Evolutionary conservation across 371 early-diverging fungal species (phyloP).

Genomic region (Apophysomyces elegans): DNA sequence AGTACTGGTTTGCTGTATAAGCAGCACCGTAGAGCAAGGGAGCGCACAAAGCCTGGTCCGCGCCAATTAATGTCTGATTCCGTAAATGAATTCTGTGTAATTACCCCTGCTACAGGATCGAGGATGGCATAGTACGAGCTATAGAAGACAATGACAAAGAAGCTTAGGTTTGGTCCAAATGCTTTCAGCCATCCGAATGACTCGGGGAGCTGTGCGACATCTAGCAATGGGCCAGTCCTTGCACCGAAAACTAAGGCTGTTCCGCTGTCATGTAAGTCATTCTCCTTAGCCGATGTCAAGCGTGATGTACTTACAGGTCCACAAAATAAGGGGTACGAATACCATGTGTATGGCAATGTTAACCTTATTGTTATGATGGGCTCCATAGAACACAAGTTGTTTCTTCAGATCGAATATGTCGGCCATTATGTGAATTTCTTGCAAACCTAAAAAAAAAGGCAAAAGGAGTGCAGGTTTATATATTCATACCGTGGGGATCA

Average conservation of each 20-base stretch:
- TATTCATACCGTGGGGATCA: background rate
- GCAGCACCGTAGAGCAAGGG: constrained; percentile 67
- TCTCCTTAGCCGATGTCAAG: background rate
- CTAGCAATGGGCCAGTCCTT: constrained; percentile 59
- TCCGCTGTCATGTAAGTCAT: background rate
- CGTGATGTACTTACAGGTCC: constrained; percentile 57
- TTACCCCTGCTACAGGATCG: constrained; percentile 79
- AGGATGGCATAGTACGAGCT: constrained; percentile 77
- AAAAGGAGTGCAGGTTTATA: background rate
- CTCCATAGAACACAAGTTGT: constrained; percentile 79
- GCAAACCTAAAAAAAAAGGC: background rate
- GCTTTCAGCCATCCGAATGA: constrained; percentile 22
- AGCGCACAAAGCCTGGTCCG: constrained; percentile 34
- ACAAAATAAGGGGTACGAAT: constrained; percentile 91
- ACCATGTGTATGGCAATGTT: constrained; percentile 89
- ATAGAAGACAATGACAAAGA: constrained; percentile 61
- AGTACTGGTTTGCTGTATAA: constrained; percentile 64
- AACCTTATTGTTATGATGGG: constrained; percentile 76
- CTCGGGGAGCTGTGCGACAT: constrained; percentile 21
- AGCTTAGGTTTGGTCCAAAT: constrained; percentile 64
- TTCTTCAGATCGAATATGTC: constrained; percentile 70
- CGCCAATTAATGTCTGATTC: background rate
- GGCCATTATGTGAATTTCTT: constrained; percentile 21
- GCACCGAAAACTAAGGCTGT: constrained; percentile 65
- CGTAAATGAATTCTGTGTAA: background rate